Evolutionary conservation across 495 filamentous ascomycete species (phyloP).

Genomic region (Lindgomyces ingoldianus): DNA sequence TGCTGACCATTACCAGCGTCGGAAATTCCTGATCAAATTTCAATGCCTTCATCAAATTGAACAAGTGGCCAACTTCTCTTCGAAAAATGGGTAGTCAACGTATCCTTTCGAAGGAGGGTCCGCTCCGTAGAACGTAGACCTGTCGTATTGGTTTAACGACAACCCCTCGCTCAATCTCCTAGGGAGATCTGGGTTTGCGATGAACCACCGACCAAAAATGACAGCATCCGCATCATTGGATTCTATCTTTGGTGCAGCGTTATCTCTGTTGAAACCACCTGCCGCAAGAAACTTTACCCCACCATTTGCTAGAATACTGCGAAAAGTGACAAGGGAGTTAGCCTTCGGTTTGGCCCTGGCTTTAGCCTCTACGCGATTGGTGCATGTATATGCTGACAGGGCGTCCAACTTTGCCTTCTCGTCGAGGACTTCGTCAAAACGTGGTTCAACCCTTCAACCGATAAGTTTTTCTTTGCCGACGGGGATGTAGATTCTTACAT

Average conservation of each 20-base stretch:
- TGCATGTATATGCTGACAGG: slow-evolving; percentile 27
- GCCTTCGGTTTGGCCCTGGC: slow-evolving; percentile 21
- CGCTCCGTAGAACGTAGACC: slow-evolving; percentile 36
- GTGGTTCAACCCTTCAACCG: slow-evolving; percentile 29
- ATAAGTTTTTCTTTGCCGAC: background rate
- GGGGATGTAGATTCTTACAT: slow-evolving; percentile 19
- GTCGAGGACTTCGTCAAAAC: slow-evolving; percentile 36
- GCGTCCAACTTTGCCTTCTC: slow-evolving; percentile 37
- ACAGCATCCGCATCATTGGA: slow-evolving; percentile 30
- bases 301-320: slow-evolving; percentile 29
- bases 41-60: background rate
- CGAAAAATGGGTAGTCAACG: slow-evolving; percentile 33
- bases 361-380: slow-evolving; percentile 29
- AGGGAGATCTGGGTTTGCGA: slow-evolving; percentile 38
- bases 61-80: slow-evolving; percentile 5
- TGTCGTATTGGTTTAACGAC: slow-evolving; percentile 30
- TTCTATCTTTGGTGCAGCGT: slow-evolving; percentile 31
- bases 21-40: slow-evolving; percentile 1
- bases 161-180: slow-evolving; percentile 32
- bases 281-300: slow-evolving; percentile 32
- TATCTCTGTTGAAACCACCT: slow-evolving; percentile 36
- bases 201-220: slow-evolving; percentile 38
- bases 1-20: slow-evolving; percentile 15
- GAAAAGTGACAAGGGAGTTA: slow-evolving; percentile 20
- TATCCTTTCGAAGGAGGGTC: slow-evolving; percentile 34